Conservation (phyloP, 257 asterid genomes). For the Jacaranda copaia region DNA sequence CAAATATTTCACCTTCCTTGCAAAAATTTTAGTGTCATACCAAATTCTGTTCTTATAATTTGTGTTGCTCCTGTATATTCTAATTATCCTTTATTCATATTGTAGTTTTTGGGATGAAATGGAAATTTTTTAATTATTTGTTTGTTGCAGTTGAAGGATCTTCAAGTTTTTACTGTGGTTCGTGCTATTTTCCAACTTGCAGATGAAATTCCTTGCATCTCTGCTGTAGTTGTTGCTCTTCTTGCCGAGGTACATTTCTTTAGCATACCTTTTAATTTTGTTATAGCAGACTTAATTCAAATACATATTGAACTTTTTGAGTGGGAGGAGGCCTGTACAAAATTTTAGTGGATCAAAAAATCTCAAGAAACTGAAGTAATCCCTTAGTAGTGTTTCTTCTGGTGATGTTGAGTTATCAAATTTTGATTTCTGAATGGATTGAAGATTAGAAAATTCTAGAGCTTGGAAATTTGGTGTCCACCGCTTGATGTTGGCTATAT, state of each 20-base stretch:
- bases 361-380: neutral
- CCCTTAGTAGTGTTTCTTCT: neutral
- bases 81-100: neutral
- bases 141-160: conserved; percentile 91
- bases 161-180: conserved; percentile 89
- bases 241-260: conserved; percentile 80
- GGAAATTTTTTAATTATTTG: conserved; percentile 27
- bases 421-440: conserved; percentile 22
- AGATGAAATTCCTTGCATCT: conserved; percentile 97
- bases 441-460: neutral
- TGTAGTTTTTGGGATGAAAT: conserved; percentile 8
- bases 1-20: conserved; percentile 22
- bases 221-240: conserved; percentile 98
- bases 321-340: neutral
- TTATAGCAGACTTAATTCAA: neutral
- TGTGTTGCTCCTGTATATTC: neutral
- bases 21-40: neutral
- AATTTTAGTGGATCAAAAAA: conserved; percentile 9
- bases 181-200: conserved; percentile 96
- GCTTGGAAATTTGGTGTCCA: conserved; percentile 11
- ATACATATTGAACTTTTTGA: conserved; percentile 4
- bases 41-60: conserved; percentile 19
- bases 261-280: neutral
- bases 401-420: neutral
- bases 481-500: neutral